Percentiles rank a stretch among this genome's conserved stretches.
These are phyloP conservation scores for Protomyces inouyei DNA, from an alignment of 1,139 yeast genomes.

Conservation along the genomic window DNA sequence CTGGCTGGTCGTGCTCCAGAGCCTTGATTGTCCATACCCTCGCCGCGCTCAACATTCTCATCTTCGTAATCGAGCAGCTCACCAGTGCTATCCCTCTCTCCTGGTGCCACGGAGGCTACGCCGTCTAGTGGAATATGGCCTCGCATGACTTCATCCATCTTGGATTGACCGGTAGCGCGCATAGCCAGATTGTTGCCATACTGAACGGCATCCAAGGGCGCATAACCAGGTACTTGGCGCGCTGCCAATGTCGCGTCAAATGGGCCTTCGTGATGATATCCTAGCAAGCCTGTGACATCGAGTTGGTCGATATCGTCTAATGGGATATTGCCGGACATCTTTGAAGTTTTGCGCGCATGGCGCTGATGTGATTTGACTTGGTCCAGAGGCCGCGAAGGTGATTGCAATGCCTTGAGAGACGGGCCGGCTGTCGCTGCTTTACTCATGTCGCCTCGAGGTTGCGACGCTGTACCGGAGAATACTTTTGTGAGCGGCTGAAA, in stretches of 20 bases:
- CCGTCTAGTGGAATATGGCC: conserved; percentile 30
- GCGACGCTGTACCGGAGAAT: too few relatives aligned
- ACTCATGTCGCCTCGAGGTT: too few relatives aligned
- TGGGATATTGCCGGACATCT: conserved; percentile 4
- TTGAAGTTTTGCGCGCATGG: conserved; percentile 9
- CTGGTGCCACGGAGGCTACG: conserved; percentile 29
- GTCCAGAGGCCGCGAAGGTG: background rate
- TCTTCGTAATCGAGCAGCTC: conserved; percentile 17
- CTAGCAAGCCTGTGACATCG: conserved; percentile 3
- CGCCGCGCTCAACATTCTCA: conserved; percentile 17
- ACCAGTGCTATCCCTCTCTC: conserved; percentile 13
- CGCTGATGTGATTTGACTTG: background rate
- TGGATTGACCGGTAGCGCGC: conserved; percentile 29
- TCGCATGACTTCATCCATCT: conserved; percentile 27
- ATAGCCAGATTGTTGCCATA: conserved; percentile 29
- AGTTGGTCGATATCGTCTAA: conserved; percentile 22
- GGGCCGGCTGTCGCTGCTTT: too few relatives aligned
- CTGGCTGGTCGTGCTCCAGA: conserved; percentile 2
- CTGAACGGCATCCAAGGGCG: conserved; percentile 31
- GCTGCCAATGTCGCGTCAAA: conserved; percentile 31
- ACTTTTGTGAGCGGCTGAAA: too few relatives aligned
- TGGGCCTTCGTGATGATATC: conserved; percentile 33
- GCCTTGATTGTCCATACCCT: background rate
- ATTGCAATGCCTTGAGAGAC: too few relatives aligned
- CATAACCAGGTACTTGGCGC: conserved; percentile 29